Evolutionary conservation across 805 yeast species (phyloP), one percentile per base, ranked within the genome.

Genomic region (Wickerhamiella parazyma): DNA sequence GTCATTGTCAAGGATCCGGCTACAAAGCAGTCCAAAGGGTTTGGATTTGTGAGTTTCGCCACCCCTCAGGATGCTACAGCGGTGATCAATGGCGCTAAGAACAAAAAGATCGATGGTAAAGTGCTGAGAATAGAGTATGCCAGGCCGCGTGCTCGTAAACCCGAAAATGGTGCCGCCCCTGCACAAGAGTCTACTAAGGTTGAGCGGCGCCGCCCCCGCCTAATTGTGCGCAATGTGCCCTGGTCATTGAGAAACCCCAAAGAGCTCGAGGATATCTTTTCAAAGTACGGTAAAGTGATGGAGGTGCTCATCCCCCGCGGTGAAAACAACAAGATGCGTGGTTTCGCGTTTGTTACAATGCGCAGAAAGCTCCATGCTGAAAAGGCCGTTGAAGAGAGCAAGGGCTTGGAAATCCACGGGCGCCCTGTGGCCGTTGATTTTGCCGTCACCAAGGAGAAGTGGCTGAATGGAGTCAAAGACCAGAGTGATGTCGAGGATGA

Each of bases 261-360:
- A 4, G 76, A 73, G 44, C 68, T 91, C 55, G 77, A 72, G 55
- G 77, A 77, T 52, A 56, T 76, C 6, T 91, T 91, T 57, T 63
- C 70, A 45, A 76, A 75, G 55, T 91, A 66, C 58, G 98, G 98
- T 41, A 78, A 81, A 22, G 95, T 91, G 28, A 75, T 74, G 20
- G 95, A 86, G 56, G 94, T 89, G 0, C 75, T 76, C 52, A 84
- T 91, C 51, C 98, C 98, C 38, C 75, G 83, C 55, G 84, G 82
- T 56, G 70, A 73, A 38, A 93, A 85, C 40, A 95, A 95, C 12
- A 78, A 74, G 59, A 81, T 91, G 91, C 67, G 80, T 48, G 98
- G 98, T 9, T 91, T 89, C 71, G 98, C 86, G 0, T 91, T 91
- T 61, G 86, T 91, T 8, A 80, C 91, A 0, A 81, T 91, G 94